Percentiles rank a stretch among this genome's conserved stretches.
phyloP scores from a whole-genome alignment of 1,284 basidiomycete species.

The Ustilago cynodontis region DNA sequence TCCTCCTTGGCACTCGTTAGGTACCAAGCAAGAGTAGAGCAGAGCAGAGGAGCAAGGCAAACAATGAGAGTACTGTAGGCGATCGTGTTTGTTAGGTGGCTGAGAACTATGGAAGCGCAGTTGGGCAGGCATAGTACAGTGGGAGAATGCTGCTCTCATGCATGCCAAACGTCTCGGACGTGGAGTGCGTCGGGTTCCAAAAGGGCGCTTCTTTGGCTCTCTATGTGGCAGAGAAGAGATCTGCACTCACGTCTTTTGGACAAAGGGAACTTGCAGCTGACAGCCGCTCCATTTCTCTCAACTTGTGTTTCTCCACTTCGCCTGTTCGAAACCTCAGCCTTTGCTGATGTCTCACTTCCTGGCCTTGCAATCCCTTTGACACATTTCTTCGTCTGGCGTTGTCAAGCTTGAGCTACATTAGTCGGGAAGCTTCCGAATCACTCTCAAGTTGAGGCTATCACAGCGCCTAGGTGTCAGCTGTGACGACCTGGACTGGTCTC shows the following conservation, averaged over 20 bases:
- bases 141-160: slow-evolving; percentile 7
- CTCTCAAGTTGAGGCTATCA: too few species aligned
- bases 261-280: slow-evolving; percentile 11
- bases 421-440: too few species aligned
- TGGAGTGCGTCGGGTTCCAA: slow-evolving; percentile 38
- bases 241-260: background rate
- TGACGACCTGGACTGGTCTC: too few species aligned
- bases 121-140: background rate
- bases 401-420: too few species aligned
- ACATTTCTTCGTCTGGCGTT: too few species aligned
- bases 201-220: background rate
- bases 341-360: background rate
- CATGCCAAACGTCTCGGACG: slow-evolving; percentile 51
- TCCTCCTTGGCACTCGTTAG: background rate
- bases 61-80: background rate
- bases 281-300: background rate
- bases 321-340: background rate
- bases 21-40: background rate
- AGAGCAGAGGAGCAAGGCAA: background rate
- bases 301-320: background rate
- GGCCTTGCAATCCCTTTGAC: too few species aligned
- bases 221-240: background rate
- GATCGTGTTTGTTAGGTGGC: slow-evolving; percentile 1
- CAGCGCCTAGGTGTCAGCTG: too few species aligned
- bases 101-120: background rate